phyloP scores from a whole-genome alignment of 371 early-diverging fungal species.

The Gilbertella persicaria region DNA sequence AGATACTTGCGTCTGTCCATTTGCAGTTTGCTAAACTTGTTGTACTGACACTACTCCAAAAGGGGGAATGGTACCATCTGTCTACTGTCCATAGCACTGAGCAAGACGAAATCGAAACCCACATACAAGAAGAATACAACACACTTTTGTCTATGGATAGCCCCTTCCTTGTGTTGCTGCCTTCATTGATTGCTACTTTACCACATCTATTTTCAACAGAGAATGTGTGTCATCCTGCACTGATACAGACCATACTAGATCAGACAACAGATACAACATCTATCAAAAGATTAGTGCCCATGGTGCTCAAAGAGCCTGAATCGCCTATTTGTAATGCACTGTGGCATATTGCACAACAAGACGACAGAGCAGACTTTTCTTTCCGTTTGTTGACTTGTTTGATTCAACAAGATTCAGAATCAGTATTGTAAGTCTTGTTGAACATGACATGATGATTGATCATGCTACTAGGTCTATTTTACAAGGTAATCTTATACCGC shows the following conservation, averaged over 20 bases:
- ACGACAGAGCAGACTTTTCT: not conserved
- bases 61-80: not conserved
- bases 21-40: not conserved
- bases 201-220: too few relatives aligned
- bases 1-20: not conserved
- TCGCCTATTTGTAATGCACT: conserved; percentile 5
- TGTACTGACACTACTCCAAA: conserved; percentile 11
- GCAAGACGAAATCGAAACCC: not conserved
- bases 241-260: conserved; percentile 3
- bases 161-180: too few relatives aligned
- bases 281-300: not conserved
- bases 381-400: not conserved
- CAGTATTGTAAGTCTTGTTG: too few relatives aligned
- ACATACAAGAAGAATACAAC: not conserved
- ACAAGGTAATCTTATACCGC: conserved; percentile 1
- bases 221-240: too few relatives aligned
- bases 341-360: conserved; percentile 1
- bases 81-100: not conserved
- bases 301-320: conserved; percentile 8
- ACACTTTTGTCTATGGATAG: not conserved
- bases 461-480: not conserved
- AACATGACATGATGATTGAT: not conserved
- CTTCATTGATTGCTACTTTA: too few relatives aligned
- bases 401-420: not conserved
- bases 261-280: not conserved